Evolutionary conservation across 176 grass and related monocot species (phyloP).

Genomic region (Alopecurus myosuroides): DNA sequence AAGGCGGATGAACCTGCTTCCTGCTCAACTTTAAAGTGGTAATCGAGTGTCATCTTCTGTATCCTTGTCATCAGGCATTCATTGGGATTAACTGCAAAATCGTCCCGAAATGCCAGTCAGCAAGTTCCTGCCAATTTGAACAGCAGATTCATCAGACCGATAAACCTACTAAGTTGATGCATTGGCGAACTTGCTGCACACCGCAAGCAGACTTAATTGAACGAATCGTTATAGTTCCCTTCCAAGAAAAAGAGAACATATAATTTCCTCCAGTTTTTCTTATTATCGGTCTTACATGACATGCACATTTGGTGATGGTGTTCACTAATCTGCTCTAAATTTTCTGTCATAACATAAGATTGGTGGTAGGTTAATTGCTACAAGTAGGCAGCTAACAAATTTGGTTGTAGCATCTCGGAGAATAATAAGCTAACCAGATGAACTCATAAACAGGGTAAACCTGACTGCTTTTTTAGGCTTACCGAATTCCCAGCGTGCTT

Average conservation of each 20-base stretch:
- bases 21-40: constrained; percentile 99
- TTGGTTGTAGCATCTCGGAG: background rate
- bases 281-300: background rate
- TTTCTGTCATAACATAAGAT: background rate
- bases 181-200: background rate
- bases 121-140: constrained; percentile 90
- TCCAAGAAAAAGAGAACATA: background rate
- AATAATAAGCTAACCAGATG: background rate
- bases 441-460: background rate
- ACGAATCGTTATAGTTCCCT: background rate
- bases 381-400: background rate
- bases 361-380: background rate
- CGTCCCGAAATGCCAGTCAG: constrained; percentile 96
- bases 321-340: background rate
- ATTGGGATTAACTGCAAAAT: constrained; percentile 97
- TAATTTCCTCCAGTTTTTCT: background rate
- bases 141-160: constrained; percentile 60
- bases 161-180: constrained; percentile 29
- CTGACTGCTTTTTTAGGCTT: constrained; percentile 26
- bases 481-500: constrained; percentile 94
- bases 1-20: constrained; percentile 83
- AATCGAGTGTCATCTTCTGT: constrained; percentile 97
- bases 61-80: constrained; percentile 96
- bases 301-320: background rate
- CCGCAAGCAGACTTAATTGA: background rate